Evolutionary conservation across 2,329 filamentous ascomycete species (phyloP), one percentile per base, ranked within the genome.

Genomic region (Microsporum audouinii): DNA sequence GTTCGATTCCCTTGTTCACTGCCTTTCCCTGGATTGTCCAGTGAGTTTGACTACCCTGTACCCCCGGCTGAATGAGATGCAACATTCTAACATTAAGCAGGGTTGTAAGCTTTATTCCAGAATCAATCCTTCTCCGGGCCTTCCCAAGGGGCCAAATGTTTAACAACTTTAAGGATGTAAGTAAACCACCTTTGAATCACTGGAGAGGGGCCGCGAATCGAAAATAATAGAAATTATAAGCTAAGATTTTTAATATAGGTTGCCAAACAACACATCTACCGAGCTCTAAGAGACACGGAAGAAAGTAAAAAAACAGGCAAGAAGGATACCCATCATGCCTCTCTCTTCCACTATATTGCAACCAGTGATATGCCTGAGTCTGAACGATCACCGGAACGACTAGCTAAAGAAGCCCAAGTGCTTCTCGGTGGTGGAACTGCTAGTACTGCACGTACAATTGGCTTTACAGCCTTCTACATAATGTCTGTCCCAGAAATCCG

Each of bases 391-490:
- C 61, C 66, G 14, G 61, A 62, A 5, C 67, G 72, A 7, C 64
- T 74, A 6, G 64, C 64, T 2, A 65, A 72, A 17, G 72, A 74
- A 62, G 71, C 65, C 4, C 67, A 69, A 38, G 64, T 67, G 3
- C 60, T 74, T 6, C 63, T 73, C 8, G 68, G 67, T 36, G 72
- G 69, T 10, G 73, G 73, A 0, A 70, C 68, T 1, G 69, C 69
- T 29, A 74, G 68, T 0, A 71, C 68, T n/a, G 70, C 68, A 1
- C 63, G 64, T 47, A 65, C 67, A 1, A 59, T 70, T n/a, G 61
- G 60, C 1, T 62, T 73, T 2, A 65, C 69, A 4, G 57, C 60
- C 5, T 63, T 61, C 45, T 61, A 63, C 41, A 51, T 63, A 2
- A 45, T 63, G 51, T 57, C 49, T 4, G 43, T 60, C 29, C 49